Evolutionary conservation across 2,329 filamentous ascomycete genomes (phyloP).

Genomic region (Trichoderma guizhouense): DNA sequence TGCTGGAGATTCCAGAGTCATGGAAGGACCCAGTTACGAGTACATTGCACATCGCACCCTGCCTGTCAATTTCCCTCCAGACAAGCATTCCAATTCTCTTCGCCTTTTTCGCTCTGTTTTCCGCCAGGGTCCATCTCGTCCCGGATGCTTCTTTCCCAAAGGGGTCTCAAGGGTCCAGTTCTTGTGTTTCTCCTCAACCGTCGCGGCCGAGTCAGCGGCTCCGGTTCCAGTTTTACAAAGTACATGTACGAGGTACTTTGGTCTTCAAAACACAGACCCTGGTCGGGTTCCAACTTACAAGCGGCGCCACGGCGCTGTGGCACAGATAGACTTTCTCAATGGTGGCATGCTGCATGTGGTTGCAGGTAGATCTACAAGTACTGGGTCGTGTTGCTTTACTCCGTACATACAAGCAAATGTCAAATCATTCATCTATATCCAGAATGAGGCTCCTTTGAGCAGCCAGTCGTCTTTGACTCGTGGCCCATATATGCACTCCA

Average conservation of each 20-base stretch:
- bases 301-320: background rate
- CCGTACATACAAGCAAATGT: background rate
- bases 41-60: background rate
- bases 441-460: background rate
- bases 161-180: background rate
- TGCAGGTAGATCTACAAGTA: background rate
- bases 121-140: background rate
- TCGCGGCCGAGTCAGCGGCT: slow-evolving; percentile 11
- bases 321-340: background rate
- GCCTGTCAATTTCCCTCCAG: background rate
- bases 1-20: background rate
- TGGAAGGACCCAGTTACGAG: background rate
- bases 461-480: background rate
- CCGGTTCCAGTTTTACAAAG: background rate
- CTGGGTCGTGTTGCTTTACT: background rate
- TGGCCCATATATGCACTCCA: background rate
- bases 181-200: background rate
- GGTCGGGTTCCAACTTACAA: background rate
- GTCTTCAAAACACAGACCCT: background rate
- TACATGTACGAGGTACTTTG: background rate
- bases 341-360: background rate
- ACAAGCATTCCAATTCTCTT: background rate
- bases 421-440: background rate
- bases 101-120: background rate
- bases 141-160: background rate